These are phyloP conservation scores for Cnidoscolus chayamansa DNA, from an alignment of 441 rosid species.

Conservation along the genomic window DNA sequence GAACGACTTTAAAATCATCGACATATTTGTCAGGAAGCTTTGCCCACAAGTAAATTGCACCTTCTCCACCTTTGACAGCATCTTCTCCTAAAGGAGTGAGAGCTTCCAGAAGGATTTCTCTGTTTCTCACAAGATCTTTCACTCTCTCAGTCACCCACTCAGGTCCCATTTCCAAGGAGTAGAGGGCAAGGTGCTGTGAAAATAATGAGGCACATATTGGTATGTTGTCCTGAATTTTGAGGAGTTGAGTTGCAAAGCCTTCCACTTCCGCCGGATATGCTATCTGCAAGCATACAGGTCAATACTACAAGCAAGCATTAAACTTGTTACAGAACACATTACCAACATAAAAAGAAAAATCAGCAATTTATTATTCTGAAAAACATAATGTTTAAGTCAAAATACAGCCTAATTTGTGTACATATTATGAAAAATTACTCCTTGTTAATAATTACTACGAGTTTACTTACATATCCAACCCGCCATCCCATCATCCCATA, in stretches of 20 bases:
- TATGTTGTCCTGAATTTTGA: slow-evolving; percentile 93
- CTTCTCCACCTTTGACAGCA: slow-evolving; percentile 90
- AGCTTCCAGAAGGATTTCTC: slow-evolving; percentile 65
- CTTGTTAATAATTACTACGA: not conserved
- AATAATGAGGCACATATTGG: slow-evolving; percentile 88
- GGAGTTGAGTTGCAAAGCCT: slow-evolving; percentile 64
- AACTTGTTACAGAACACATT: not conserved
- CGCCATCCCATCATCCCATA: slow-evolving; percentile 99
- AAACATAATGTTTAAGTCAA: not conserved
- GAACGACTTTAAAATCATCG: slow-evolving; percentile 60
- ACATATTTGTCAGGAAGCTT: slow-evolving; percentile 58
- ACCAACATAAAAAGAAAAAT: not conserved
- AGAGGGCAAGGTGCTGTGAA: slow-evolving; percentile 79
- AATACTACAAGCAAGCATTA: slow-evolving; percentile 5
- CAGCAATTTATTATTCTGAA: not conserved
- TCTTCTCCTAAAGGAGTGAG: slow-evolving; percentile 77
- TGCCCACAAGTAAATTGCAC: slow-evolving; percentile 95
- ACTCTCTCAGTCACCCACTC: slow-evolving; percentile 75
- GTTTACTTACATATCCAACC: slow-evolving; percentile 86
- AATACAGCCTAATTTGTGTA: not conserved
- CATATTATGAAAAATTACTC: not conserved
- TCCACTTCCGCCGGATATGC: slow-evolving; percentile 81
- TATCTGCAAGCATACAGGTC: slow-evolving; percentile 46
- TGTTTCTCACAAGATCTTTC: slow-evolving; percentile 71
- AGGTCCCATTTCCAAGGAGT: slow-evolving; percentile 69